Percentiles rank a stretch among this genome's conserved stretches.
Conservation (phyloP, 768 basidiomycete genomes). For the Pulveroboletus sp. region DNA sequence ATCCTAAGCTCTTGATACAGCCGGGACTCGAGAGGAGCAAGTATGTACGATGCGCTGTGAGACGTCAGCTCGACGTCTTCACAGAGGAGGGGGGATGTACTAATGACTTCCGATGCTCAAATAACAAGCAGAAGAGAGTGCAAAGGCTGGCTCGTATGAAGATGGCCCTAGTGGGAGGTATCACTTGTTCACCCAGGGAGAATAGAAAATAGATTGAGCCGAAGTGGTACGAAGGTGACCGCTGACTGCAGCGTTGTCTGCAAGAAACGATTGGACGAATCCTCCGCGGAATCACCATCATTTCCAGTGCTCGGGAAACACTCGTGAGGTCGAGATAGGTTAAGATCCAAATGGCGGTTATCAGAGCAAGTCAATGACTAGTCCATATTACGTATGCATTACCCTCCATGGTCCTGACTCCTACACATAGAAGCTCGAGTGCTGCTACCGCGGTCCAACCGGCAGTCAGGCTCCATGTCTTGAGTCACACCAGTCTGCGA, state of each 20-base stretch:
- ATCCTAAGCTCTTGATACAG: slow-evolving; percentile 66
- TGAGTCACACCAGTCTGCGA: slow-evolving; percentile 37
- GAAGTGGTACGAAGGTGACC: neutral
- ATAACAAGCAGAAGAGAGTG: slow-evolving; percentile 67
- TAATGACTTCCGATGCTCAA: slow-evolving; percentile 76
- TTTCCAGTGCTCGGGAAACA: neutral
- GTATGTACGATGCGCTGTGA: slow-evolving; percentile 61
- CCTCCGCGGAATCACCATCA: neutral
- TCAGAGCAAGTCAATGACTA: slow-evolving; percentile 19
- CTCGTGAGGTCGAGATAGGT: neutral
- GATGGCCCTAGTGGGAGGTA: slow-evolving; percentile 34
- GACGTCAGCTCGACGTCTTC: slow-evolving; percentile 1
- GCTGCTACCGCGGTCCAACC: slow-evolving; percentile 20
- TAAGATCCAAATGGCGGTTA: slow-evolving; percentile 6
- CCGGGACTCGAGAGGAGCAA: slow-evolving; percentile 74
- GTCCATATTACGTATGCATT: slow-evolving; percentile 9
- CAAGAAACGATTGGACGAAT: neutral
- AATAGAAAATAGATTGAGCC: neutral
- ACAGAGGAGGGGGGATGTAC: slow-evolving; percentile 34
- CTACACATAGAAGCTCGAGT: slow-evolving; percentile 33
- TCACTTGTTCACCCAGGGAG: slow-evolving; percentile 4
- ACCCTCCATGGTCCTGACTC: neutral
- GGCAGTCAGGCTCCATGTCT: slow-evolving; percentile 17
- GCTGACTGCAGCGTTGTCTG: neutral
- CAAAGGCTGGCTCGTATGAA: slow-evolving; percentile 49